phyloP scores from a whole-genome alignment of 768 basidiomycete species.

The Pisolithus orientalis region DNA sequence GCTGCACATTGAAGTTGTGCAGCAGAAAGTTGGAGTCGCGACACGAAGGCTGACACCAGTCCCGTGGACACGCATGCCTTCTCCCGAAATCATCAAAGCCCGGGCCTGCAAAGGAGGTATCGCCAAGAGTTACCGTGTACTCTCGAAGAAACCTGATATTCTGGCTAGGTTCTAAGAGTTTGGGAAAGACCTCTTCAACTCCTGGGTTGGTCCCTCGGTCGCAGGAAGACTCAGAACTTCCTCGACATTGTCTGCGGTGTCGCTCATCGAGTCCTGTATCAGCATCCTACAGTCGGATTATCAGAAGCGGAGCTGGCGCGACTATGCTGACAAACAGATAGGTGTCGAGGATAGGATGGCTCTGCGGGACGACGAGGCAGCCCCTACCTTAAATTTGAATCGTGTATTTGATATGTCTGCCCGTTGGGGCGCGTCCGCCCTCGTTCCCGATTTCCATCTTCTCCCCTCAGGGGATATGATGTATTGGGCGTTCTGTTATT shows the following conservation, averaged over 20 bases:
- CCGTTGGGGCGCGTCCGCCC: too few species aligned
- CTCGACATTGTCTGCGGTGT: conserved; percentile 13
- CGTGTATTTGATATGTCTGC: too few species aligned
- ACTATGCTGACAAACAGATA: too few species aligned
- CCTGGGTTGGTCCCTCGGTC: conserved; percentile 4
- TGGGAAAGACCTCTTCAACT: conserved; percentile 17
- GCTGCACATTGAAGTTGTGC: conserved; percentile 9
- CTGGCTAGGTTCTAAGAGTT: conserved; percentile 16
- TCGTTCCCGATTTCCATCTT: too few species aligned
- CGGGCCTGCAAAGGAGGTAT: too few species aligned
- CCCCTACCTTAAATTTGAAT: too few species aligned
- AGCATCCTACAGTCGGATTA: neutral
- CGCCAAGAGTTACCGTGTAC: conserved; percentile 9
- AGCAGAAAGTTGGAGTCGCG: conserved; percentile 6
- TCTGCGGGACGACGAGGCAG: too few species aligned
- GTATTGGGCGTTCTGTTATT: too few species aligned
- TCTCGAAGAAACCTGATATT: conserved; percentile 15
- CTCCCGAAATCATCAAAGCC: conserved; percentile 13
- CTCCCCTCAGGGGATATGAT: too few species aligned
- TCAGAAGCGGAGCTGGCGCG: too few species aligned
- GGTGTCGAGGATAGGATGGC: too few species aligned
- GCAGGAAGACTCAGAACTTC: conserved; percentile 10
- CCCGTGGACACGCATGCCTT: conserved; percentile 20
- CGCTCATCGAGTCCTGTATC: conserved; percentile 2
- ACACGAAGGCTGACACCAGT: conserved; percentile 21